A percentile compares a stretch with the other conserved stretches of the same genome.
phyloP scores from a whole-genome alignment of 2,329 filamentous ascomycete species.

The Hypoxylon sp. region DNA sequence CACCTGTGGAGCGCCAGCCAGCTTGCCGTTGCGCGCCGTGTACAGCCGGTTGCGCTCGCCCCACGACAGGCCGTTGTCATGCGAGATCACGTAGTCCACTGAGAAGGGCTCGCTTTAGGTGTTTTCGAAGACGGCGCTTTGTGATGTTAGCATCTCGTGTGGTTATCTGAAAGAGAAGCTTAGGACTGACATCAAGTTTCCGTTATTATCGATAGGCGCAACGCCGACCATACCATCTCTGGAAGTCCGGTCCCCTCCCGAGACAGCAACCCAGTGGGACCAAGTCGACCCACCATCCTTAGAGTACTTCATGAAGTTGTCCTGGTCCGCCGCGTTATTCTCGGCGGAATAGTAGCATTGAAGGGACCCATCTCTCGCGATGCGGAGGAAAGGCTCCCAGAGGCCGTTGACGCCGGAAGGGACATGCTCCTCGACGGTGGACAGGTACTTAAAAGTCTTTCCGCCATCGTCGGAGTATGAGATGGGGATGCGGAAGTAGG shows the following conservation, averaged over 20 bases:
- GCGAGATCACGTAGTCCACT: conserved; percentile 55
- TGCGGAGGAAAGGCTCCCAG: conserved; percentile 62
- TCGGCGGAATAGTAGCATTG: conserved; percentile 62
- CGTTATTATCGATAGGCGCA: conserved; percentile 48
- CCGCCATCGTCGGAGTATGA: conserved; percentile 59
- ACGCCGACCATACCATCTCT: conserved; percentile 63
- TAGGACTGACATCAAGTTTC: conserved; percentile 53
- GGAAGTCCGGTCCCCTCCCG: conserved; percentile 52
- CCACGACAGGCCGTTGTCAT: conserved; percentile 60
- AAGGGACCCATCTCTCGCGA: conserved; percentile 55
- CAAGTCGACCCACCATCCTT: conserved; percentile 57
- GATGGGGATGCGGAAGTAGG: conserved; percentile 58
- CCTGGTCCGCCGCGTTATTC: conserved; percentile 56
- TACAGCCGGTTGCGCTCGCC: conserved; percentile 55
- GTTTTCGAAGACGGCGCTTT: conserved; percentile 59
- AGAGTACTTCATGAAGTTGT: conserved; percentile 57
- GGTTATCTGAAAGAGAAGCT: not conserved
- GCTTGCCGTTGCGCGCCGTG: conserved; percentile 51
- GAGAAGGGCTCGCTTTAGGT: conserved; percentile 53
- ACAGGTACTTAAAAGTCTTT: conserved; percentile 54
- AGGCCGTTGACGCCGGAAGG: conserved; percentile 52
- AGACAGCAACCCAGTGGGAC: conserved; percentile 52
- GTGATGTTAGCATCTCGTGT: not conserved
- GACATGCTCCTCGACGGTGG: conserved; percentile 48
- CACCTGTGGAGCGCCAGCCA: conserved; percentile 59